Evolutionary conservation across 1,284 basidiomycete genomes (phyloP), one percentile per base, ranked within the genome.

Genomic region (Coniferiporia sulphurascens): DNA sequence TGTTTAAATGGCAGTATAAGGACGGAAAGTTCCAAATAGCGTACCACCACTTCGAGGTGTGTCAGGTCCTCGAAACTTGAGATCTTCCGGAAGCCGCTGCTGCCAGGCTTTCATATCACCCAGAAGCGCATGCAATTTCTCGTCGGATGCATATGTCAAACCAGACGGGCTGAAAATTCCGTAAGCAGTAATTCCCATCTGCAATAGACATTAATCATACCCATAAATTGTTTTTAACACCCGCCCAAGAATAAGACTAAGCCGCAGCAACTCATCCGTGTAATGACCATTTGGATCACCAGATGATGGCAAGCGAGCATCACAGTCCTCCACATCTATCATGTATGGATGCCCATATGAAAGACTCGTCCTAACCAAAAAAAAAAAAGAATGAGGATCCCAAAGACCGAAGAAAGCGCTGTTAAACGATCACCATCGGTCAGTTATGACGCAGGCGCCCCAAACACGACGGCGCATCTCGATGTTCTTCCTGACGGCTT

Each of bases 311-410:
- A 96, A 76, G 48, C 93, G 85, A 12, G 91, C 89, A 71, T 98
- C 95, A 72, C 95, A 98, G 72, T 97, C 95, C 64, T 89, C 85
- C 2, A 97, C 83, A 71, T 96, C 92, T 65, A 97, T 94, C 85
- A 95, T 89, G 71, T 87, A 88, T 2, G 95, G 91, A 66, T 91
- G 89, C 0, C 91, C 91, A 68, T 89, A 93, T 41, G 88, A 84
- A 46, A 88, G 73, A 70, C 87, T 88, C 58, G 84, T 80, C 88
- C 88, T 91, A 68, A 22, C 62, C 48, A 46, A 55, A 55, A 19
- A 59, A 58, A 52, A 63, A 60, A 57, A 46, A 65, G 48, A 58
- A 65, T 55, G 50, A 52, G 58, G 38, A 54, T 49, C 49, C 49
- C 55, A 55, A 59, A 21, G 38, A 44, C 49, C 27, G 12, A 9